Base-by-base conservation (phyloP, 2,329 filamentous ascomycete species). In the Coniochaeta hoffmannii region DNA sequence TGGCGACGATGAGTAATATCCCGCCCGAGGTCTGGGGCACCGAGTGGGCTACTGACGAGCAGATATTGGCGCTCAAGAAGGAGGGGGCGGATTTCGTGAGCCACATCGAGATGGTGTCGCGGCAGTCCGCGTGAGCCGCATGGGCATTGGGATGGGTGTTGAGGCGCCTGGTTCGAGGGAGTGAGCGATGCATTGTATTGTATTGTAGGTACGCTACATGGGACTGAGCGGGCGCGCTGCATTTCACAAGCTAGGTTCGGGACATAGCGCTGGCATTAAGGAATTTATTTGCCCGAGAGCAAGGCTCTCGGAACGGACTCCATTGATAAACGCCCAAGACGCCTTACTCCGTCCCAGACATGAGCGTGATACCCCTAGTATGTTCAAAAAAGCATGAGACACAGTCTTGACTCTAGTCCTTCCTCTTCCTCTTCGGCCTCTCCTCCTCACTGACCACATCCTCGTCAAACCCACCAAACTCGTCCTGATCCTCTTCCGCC, bases 1-100 rank as follows among this genome's bases (percentile, higher is more conserved):
- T 12, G 41, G 19, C 19, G 14, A 44, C 52, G 66, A 69, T 22
- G 78, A 31, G 26, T 17, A 17, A 15, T 15, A 81, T 85, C 24
- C 80, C 81, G 1, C 66, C 78, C 2, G 78, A 82, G 5, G 68
- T 83, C 14, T 84, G 81, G 81, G 81, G 81, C 30, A 71, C 73
- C 6, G 76, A 80, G 60, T 77, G 76, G 68, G 71, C 73, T 8
- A 70, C 69, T 17, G 75, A 77, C 58, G 73, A 68, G 22, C 69
- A 64, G 59, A 46, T 46, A 4, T 19, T 46, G 3, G 70, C 64
- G 57, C 63, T 67, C 15, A 64, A 28, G 50, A 38, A 67, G 7
- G 63, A 68, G 50, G 62, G 60, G 61, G 55, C 60, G 63, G 41
- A 67, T 58, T 75, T 71, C 56, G 70, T 70, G 12, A 73, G 63